Conservation (phyloP, 495 filamentous ascomycete genomes). For the Beverwykella pulmonaria region DNA sequence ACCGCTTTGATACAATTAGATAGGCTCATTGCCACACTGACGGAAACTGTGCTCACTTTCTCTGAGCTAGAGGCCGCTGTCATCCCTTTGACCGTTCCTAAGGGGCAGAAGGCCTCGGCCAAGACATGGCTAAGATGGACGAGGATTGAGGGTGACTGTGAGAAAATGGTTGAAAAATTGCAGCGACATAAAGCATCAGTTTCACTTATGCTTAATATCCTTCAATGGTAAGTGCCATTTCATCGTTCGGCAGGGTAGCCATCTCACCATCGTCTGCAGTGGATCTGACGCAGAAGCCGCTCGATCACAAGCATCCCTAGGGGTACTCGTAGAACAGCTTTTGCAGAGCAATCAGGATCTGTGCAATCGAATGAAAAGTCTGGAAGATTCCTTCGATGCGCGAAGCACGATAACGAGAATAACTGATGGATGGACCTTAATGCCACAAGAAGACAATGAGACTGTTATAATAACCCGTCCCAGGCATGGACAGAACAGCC, state of each 20-base stretch:
- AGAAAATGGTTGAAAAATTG: not conserved
- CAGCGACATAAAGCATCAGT: not conserved
- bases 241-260: too few species aligned
- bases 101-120: not conserved
- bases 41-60: not conserved
- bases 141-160: not conserved
- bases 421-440: not conserved
- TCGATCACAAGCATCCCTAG: not conserved
- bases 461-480: not conserved
- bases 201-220: not conserved
- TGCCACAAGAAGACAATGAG: not conserved
- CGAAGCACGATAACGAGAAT: not conserved
- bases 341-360: not conserved
- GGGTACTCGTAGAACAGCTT: not conserved
- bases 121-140: not conserved
- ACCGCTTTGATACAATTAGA: not conserved
- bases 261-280: too few species aligned
- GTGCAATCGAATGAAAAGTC: not conserved
- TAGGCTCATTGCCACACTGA: not conserved
- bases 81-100: not conserved
- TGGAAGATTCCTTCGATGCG: not conserved
- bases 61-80: not conserved
- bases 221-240: not conserved
- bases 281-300: not conserved
- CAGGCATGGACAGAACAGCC: not conserved